These are phyloP conservation scores for Aspergillus sclerotiicarbonarius DNA, from an alignment of 495 filamentous ascomycete genomes.

Conservation along the genomic window DNA sequence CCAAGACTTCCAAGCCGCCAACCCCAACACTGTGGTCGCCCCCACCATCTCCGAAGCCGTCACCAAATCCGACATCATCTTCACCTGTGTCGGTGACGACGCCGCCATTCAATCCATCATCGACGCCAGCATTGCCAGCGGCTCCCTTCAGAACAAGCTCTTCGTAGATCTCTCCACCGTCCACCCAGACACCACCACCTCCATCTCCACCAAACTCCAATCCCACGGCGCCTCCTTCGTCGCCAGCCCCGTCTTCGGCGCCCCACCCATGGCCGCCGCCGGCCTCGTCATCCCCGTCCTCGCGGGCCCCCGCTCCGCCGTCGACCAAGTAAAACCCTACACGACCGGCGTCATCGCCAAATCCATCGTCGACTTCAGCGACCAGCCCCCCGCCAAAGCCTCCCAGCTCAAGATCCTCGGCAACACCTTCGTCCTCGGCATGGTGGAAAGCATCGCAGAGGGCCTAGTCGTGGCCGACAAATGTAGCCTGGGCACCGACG, in stretches of 20 bases:
- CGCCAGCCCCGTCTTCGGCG: constrained; percentile 27
- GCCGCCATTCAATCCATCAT: constrained; percentile 52
- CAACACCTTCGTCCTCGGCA: constrained; percentile 73
- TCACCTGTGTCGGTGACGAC: constrained; percentile 70
- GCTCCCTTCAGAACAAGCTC: constrained; percentile 15
- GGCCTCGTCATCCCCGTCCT: constrained; percentile 25
- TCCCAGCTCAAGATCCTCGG: constrained; percentile 65
- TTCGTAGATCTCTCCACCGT: constrained; percentile 31
- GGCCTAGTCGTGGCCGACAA: constrained; percentile 71
- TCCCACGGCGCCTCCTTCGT: constrained; percentile 16
- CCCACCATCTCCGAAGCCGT: constrained; percentile 57
- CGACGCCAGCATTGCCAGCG: constrained; percentile 21
- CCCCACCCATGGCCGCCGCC: constrained; percentile 17
- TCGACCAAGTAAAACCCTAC: constrained; percentile 14
- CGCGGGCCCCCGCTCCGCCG: constrained; percentile 13
- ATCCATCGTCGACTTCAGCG: constrained; percentile 18
- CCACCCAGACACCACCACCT: constrained; percentile 19
- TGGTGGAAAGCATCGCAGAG: constrained; percentile 69
- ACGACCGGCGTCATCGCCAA: constrained; percentile 23
- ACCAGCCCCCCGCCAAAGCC: neutral
- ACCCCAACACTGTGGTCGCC: constrained; percentile 52
- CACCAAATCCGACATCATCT: constrained; percentile 66
- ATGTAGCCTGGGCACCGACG: constrained; percentile 62
- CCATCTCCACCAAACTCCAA: constrained; percentile 11
- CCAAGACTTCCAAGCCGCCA: constrained; percentile 43